phyloP scores from a whole-genome alignment of 495 filamentous ascomycete genomes.

The Penicillium samsonianum region DNA sequence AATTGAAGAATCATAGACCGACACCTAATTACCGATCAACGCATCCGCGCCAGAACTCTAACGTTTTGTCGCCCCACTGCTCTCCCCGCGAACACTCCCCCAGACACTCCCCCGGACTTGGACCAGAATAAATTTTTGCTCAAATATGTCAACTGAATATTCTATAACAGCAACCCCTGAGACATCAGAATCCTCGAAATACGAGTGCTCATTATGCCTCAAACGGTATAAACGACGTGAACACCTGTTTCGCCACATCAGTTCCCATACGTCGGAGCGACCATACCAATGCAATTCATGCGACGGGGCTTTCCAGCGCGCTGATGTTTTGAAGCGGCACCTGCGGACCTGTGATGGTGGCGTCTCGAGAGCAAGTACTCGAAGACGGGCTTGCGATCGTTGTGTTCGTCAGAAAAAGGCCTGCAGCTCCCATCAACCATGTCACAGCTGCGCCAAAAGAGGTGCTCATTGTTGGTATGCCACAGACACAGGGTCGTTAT shows the following conservation, averaged over 20 bases:
- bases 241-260: slow-evolving; percentile 23
- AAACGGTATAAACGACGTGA: slow-evolving; percentile 27
- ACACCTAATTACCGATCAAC: neutral
- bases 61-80: neutral
- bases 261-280: slow-evolving; percentile 24
- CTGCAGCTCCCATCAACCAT: slow-evolving; percentile 26
- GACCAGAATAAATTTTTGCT: neutral
- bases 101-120: neutral
- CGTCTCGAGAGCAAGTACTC: slow-evolving; percentile 7
- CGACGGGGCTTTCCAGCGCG: slow-evolving; percentile 21
- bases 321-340: slow-evolving; percentile 25
- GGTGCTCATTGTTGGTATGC: slow-evolving; percentile 21
- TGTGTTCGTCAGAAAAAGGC: slow-evolving; percentile 31
- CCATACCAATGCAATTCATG: slow-evolving; percentile 22
- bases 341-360: slow-evolving; percentile 18
- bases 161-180: neutral
- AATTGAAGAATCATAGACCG: neutral
- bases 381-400: slow-evolving; percentile 25
- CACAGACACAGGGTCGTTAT: neutral
- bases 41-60: slow-evolving; percentile 1
- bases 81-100: neutral
- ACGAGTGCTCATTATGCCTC: slow-evolving; percentile 20
- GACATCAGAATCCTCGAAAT: slow-evolving; percentile 6
- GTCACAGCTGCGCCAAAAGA: slow-evolving; percentile 19
- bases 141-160: neutral